Evolutionary conservation across 2,329 filamentous ascomycete genomes (phyloP).

Genomic region (Nemania diffusa): DNA sequence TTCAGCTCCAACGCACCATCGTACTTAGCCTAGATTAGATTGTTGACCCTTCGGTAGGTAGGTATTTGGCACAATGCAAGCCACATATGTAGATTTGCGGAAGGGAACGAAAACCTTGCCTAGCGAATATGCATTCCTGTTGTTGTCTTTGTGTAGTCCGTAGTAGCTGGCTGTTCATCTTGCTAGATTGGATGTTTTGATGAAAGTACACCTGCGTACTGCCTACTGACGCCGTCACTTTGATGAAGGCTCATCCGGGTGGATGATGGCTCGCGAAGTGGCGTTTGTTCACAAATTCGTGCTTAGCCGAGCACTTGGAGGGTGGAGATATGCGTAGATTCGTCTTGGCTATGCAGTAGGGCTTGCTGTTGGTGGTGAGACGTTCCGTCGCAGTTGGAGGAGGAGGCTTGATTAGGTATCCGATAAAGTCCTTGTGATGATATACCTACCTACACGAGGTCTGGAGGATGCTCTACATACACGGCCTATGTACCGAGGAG

Average conservation of each 20-base stretch:
- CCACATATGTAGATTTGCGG: conserved; percentile 18
- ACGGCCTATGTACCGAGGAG: background rate
- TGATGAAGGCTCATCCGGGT: background rate
- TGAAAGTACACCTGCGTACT: background rate
- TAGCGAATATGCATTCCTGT: background rate
- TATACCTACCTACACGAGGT: background rate
- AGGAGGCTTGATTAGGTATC: conserved; percentile 6
- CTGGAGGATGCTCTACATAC: background rate
- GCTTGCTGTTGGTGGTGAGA: conserved; percentile 12
- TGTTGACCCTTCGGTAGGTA: conserved; percentile 9
- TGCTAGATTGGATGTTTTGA: background rate
- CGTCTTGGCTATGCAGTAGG: conserved; percentile 14
- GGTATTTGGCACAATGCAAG: conserved; percentile 20
- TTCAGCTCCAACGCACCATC: conserved; percentile 28
- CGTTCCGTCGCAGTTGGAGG: background rate
- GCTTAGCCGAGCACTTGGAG: conserved; percentile 8
- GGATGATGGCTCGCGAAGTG: conserved; percentile 12
- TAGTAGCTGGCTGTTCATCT: background rate
- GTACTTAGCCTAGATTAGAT: conserved; percentile 1
- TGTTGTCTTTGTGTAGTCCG: background rate
- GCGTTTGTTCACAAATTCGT: conserved; percentile 15
- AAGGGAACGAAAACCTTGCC: background rate
- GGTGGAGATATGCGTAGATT: conserved; percentile 9
- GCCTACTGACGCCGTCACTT: too few relatives aligned
- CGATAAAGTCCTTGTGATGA: conserved; percentile 4